These are phyloP conservation scores for Fusarium penzigii DNA, from an alignment of 2,329 filamentous ascomycete genomes.

Conservation along the genomic window DNA sequence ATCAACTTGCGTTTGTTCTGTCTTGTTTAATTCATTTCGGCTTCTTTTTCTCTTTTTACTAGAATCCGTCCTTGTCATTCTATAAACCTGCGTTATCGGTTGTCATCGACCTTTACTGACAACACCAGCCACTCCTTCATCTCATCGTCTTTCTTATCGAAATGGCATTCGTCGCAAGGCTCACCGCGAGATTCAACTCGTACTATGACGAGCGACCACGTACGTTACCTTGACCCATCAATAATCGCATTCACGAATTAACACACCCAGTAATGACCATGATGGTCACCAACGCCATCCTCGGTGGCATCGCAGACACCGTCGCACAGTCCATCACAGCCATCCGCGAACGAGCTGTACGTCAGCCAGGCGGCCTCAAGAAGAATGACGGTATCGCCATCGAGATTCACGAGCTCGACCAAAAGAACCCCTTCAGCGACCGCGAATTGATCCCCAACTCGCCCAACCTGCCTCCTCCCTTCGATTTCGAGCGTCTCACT, in stretches of 20 bases:
- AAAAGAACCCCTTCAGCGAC: conserved; percentile 69
- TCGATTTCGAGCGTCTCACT: conserved; percentile 93
- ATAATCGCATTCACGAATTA: no score
- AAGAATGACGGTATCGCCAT: conserved; percentile 77
- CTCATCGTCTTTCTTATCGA: conserved; percentile 82
- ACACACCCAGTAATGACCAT: conserved; percentile 77
- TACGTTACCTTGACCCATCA: conserved; percentile 41
- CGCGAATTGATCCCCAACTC: conserved; percentile 67
- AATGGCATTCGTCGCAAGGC: conserved; percentile 79
- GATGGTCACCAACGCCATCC: conserved; percentile 97
- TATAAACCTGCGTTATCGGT: conserved; percentile 6
- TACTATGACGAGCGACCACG: conserved; percentile 90
- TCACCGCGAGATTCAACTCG: conserved; percentile 85
- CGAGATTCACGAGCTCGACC: conserved; percentile 85
- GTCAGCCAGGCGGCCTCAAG: conserved; percentile 59
- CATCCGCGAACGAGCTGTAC: conserved; percentile 66
- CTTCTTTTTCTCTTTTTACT: background rate
- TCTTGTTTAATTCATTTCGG: background rate
- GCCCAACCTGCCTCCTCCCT: conserved; percentile 70
- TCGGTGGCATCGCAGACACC: conserved; percentile 94
- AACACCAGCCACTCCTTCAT: conserved; percentile 78
- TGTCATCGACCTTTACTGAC: conserved; percentile 23
- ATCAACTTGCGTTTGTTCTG: background rate
- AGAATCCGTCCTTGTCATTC: conserved; percentile 3
- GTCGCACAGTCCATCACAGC: conserved; percentile 91